phyloP scores from a whole-genome alignment of 495 filamentous ascomycete species.

The Staphylotrichum longicolle region DNA sequence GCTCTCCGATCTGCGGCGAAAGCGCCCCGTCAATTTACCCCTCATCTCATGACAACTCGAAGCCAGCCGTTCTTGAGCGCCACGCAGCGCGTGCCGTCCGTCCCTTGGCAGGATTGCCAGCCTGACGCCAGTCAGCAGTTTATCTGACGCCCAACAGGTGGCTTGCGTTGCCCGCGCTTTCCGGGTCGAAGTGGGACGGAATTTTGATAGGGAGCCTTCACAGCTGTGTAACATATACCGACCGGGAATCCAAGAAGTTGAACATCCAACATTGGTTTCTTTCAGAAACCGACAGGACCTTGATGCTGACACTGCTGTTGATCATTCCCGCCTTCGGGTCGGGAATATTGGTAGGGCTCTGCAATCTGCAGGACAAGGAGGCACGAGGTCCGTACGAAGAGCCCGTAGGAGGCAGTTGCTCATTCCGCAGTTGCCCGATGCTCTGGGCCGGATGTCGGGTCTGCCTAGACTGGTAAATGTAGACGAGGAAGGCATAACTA shows the following conservation, averaged over 20 bases:
- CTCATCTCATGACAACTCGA: no score
- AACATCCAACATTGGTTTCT: no score
- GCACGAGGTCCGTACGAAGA: neutral
- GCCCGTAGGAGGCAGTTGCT: neutral
- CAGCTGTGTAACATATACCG: no score
- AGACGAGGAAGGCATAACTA: no score
- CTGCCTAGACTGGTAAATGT: no score
- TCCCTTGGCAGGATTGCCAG: neutral
- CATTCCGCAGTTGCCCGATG: no score
- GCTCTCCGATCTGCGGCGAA: no score
- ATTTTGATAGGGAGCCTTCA: neutral
- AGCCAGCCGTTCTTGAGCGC: no score
- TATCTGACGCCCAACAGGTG: neutral
- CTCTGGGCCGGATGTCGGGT: no score
- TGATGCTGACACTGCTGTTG: neutral
- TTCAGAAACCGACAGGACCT: neutral
- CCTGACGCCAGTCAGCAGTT: constrained; percentile 6
- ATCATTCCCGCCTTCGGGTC: constrained; percentile 12
- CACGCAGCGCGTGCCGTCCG: neutral
- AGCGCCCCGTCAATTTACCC: no score
- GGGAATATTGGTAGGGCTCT: neutral
- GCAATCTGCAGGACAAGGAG: neutral
- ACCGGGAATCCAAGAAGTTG: no score
- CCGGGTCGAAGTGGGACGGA: neutral
- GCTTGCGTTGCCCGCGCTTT: neutral